phyloP scores from a whole-genome alignment of 257 asterid genomes.

The Anisodus acutangulus region DNA sequence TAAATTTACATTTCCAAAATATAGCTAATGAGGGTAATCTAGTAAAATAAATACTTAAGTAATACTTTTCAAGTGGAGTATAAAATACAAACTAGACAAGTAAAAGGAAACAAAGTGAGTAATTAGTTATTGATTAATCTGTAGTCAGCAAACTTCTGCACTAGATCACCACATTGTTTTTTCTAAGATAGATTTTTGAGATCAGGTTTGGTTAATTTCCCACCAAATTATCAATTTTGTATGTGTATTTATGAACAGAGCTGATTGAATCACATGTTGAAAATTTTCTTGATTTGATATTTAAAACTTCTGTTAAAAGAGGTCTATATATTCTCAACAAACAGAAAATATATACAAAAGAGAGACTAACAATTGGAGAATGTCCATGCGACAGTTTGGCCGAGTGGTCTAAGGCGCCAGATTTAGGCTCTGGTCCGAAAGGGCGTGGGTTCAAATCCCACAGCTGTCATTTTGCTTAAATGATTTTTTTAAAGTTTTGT shows the following conservation, averaged over 20 bases:
- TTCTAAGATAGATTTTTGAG: neutral
- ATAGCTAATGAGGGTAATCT: too few relatives aligned
- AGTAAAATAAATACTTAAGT: too few relatives aligned
- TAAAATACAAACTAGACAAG: too few relatives aligned
- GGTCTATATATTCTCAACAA: too few relatives aligned
- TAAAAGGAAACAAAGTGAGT: too few relatives aligned
- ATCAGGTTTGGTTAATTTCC: neutral
- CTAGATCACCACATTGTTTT: neutral
- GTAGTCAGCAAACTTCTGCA: neutral
- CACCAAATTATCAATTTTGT: neutral
- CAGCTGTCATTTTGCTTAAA: constrained; percentile 63
- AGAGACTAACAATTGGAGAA: too few relatives aligned
- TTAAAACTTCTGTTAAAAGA: neutral
- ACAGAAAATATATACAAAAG: too few relatives aligned
- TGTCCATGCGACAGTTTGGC: constrained; percentile 73
- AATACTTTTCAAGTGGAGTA: too few relatives aligned
- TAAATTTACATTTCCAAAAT: too few relatives aligned
- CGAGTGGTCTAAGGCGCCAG: constrained; percentile 99
- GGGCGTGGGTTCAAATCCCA: constrained; percentile 99
- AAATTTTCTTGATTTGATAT: neutral
- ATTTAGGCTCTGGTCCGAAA: constrained; percentile 99
- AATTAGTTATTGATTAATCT: too few relatives aligned
- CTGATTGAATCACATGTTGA: neutral
- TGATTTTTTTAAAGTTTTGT: neutral
- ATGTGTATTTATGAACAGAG: neutral